Conservation (phyloP, 768 basidiomycete genomes). For the Tricholoma flavovirens region DNA sequence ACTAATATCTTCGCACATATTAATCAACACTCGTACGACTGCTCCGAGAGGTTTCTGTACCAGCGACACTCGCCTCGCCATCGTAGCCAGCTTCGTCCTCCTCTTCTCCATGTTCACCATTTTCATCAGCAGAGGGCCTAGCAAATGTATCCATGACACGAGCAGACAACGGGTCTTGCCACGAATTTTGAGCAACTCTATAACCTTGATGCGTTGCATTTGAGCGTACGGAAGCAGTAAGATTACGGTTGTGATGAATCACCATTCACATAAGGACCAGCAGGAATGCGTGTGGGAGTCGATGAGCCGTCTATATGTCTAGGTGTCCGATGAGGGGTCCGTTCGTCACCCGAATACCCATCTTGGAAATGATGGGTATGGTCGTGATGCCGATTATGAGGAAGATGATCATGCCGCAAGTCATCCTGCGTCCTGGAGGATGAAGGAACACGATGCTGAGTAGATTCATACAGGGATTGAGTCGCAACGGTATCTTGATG, state of each 20-base stretch:
- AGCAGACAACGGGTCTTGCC: neutral
- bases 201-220: constrained; percentile 11
- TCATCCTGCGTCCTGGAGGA: neutral
- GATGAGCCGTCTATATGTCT: constrained; percentile 25
- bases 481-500: constrained; percentile 19
- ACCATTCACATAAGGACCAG: constrained; percentile 42
- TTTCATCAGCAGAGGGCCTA: neutral
- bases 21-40: constrained; percentile 51
- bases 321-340: constrained; percentile 5
- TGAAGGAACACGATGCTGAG: neutral
- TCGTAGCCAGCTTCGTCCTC: constrained; percentile 28
- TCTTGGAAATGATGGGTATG: constrained; percentile 3
- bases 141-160: neutral
- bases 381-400: constrained; percentile 9
- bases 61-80: constrained; percentile 33
- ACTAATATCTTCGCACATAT: constrained; percentile 1
- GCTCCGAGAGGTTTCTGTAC: constrained; percentile 34
- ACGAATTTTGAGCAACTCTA: neutral
- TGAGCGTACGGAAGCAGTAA: constrained; percentile 8
- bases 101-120: neutral
- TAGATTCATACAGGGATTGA: constrained; percentile 12
- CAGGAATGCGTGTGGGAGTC: constrained; percentile 25
- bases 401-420: constrained; percentile 8
- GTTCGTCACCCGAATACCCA: neutral
- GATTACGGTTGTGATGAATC: constrained; percentile 34